Evolutionary conservation across 2,329 filamentous ascomycete species (phyloP), one percentile per base, ranked within the genome.

Genomic region (Colletotrichum acutatum): DNA sequence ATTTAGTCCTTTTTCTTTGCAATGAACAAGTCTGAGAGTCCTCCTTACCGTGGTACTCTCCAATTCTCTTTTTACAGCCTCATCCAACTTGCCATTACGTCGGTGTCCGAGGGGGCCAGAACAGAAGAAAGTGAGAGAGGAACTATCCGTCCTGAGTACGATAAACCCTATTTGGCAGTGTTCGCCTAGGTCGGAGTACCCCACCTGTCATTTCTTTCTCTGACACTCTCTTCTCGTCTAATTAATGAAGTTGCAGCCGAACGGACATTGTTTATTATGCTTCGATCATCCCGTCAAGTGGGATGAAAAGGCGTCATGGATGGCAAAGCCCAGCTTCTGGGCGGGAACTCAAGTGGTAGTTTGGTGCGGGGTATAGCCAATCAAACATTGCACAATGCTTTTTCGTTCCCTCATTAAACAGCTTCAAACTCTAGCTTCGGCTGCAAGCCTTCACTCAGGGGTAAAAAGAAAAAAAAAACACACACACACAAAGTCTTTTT

Each of bases 121-220:
- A 11, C 19, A 8, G 42, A 11, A 49, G 19, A 49, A 49, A 49
- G 42, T n/a, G 42, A 49, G 19, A 49, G 37, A 42, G 37, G 16
- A 42, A 14, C 37, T 42, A n/a, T 4, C 42, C 42, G 19, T 22
- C n/a, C 7, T 9, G 19, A 9, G 42, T 5, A 22, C 28, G 8
- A 22, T 2, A 5, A 26, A 53, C 49, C 28, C 46, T 54, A 11
- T 26, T 34, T 34, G 12, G 30, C 24, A n/a, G 16, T 34, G 28
- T 19, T 52, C 26, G 42, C 30, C 30, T 34, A 22, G 19, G 12
- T 30, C 46, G 14, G 46, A 22, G 46, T 8, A 26, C 59, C 28
- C 46, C 61, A 54, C 61, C 61, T 53, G 11, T 63, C 61, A 63
- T 63, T 26, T 63, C 61, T 59, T 53, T 53, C 61, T 63, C 46